phyloP scores from a whole-genome alignment of 2,329 filamentous ascomycete species.

The Botrytis galanthina region DNA sequence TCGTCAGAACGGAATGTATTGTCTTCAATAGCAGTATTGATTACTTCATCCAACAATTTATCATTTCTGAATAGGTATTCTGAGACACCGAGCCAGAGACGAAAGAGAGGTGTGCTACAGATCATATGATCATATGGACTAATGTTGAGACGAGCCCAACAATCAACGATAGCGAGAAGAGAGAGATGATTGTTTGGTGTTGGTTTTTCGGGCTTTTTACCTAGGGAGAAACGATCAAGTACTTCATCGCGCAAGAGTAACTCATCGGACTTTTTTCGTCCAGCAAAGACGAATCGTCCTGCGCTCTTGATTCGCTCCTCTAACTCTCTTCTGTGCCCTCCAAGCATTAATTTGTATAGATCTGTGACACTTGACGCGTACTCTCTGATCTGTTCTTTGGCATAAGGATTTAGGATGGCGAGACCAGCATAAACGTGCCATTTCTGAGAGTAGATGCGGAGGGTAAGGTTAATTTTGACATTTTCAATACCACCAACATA shows the following conservation, averaged over 20 bases:
- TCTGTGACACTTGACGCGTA: conserved; percentile 92
- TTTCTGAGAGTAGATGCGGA: conserved; percentile 97
- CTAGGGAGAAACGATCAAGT: conserved; percentile 84
- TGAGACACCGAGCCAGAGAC: conserved; percentile 94
- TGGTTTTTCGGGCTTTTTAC: conserved; percentile 53
- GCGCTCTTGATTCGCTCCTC: conserved; percentile 74
- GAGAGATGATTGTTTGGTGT: conserved; percentile 92
- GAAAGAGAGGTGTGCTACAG: conserved; percentile 95
- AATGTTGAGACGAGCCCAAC: conserved; percentile 91
- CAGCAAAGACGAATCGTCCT: conserved; percentile 66
- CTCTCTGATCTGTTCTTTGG: conserved; percentile 87
- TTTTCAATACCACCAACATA: conserved; percentile 98
- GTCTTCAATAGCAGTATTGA: conserved; percentile 84
- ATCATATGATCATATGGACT: conserved; percentile 99
- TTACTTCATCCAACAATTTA: conserved; percentile 75
- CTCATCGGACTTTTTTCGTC: conserved; percentile 52
- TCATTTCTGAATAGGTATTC: conserved; percentile 90
- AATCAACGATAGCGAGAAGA: conserved; percentile 95
- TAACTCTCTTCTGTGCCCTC: conserved; percentile 74
- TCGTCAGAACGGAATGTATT: conserved; percentile 93
- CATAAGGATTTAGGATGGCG: conserved; percentile 92
- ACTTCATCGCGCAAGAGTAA: conserved; percentile 75
- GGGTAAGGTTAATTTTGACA: conserved; percentile 96
- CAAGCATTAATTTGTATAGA: conserved; percentile 95
- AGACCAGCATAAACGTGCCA: conserved; percentile 99